Percentiles rank a stretch among this genome's conserved stretches.
Conservation (phyloP, 2,329 filamentous ascomycete species). For the Monosporascus sp. region DNA sequence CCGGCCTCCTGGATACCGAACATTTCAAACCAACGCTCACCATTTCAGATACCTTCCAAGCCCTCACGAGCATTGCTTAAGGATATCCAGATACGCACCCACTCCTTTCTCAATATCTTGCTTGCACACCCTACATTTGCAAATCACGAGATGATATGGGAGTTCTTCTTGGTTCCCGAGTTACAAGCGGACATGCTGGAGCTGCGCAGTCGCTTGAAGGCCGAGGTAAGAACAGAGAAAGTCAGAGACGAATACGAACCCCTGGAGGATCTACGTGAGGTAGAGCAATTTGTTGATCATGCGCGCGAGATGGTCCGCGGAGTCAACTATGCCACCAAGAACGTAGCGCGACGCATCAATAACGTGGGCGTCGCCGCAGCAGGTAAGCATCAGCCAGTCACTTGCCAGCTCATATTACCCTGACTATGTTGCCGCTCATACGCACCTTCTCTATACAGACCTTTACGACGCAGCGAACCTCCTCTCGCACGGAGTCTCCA, state of each 20-base stretch:
- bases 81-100: constrained; percentile 79
- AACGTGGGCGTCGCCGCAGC: constrained; percentile 59
- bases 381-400: constrained; percentile 38
- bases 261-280: constrained; percentile 75
- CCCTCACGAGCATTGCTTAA: constrained; percentile 82
- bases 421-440: constrained; percentile 1
- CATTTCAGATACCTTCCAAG: constrained; percentile 89
- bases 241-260: constrained; percentile 87
- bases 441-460: constrained; percentile 43
- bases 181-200: constrained; percentile 87
- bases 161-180: constrained; percentile 96
- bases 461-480: constrained; percentile 60
- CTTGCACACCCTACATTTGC: constrained; percentile 87
- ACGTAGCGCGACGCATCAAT: constrained; percentile 74
- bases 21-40: constrained; percentile 71
- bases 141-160: constrained; percentile 97
- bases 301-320: constrained; percentile 84
- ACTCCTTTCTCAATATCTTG: constrained; percentile 83
- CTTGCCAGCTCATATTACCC: not conserved
- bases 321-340: constrained; percentile 78
- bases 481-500: constrained; percentile 46
- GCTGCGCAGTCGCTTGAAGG: constrained; percentile 81
- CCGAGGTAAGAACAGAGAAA: constrained; percentile 74
- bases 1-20: constrained; percentile 92
- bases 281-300: constrained; percentile 88